Evolutionary conservation across 176 grass and related monocot species (phyloP), one percentile per base, ranked within the genome.

Genomic region (Zizania latifolia): DNA sequence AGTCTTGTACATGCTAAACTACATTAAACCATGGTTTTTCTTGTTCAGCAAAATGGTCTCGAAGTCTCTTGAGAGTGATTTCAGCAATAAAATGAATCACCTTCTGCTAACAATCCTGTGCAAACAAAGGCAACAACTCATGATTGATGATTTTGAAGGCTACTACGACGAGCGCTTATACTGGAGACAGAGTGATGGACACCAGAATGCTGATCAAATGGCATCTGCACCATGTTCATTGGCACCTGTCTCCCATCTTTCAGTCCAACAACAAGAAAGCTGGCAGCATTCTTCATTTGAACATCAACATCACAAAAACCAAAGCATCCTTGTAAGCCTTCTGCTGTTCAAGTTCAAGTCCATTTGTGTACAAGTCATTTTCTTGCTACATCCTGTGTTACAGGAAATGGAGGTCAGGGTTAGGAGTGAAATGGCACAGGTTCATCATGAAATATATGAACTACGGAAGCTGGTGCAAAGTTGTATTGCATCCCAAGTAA

Each of bases 401-500:
- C 43, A 93, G 91, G 87, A 87, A 75, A 90, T 72, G 70, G 84
- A 90, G 51, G 66, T 75, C 23, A 85, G 82, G 60, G 44, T 98
- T 74, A 94, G 84, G 80, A 91, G 81, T 29, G 91, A 90, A 79
- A 74, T 98, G 76, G 65, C 84, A 53, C 89, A 92, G 70, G 92
- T 98, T 74, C 91, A 92, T 80, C 82, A 90, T 71, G 89, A 98
- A 86, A 86, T 98, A 86, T 87, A 84, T 63, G 89, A 94, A 76
- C 81, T 98, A 27, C 65, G 86, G 54, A 94, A 92, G 82, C 86
- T 92, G 84, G 84, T 93, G 29, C 74, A 90, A 88, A 86, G 75
- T 86, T 94, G 95, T 90, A 87, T 98, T 75, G 84, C 90, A 86
- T 94, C 84, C 79, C 91, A 94, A 84, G 78, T 64, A 62, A 92